phyloP scores from a whole-genome alignment of 2,329 filamentous ascomycete genomes.

The Ascochyta clinopodiicola region DNA sequence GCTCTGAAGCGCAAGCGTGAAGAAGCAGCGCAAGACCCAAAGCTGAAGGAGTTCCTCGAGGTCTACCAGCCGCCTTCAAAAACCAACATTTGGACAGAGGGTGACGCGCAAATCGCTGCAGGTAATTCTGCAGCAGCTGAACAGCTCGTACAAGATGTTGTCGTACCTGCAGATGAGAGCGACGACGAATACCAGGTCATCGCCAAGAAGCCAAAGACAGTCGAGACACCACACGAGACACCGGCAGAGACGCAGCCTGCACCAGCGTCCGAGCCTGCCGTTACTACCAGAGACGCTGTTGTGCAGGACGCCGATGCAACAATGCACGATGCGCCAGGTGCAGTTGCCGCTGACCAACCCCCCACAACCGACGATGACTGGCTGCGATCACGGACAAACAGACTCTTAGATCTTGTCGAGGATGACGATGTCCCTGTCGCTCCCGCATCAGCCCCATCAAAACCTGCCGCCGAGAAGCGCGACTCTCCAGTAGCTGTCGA shows the following conservation, averaged over 20 bases:
- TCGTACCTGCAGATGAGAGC: conserved; percentile 59
- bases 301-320: conserved; percentile 23
- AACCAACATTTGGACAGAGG: conserved; percentile 68
- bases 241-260: conserved; percentile 12
- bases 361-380: conserved; percentile 82
- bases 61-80: conserved; percentile 77
- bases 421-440: conserved; percentile 63
- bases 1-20: conserved; percentile 73
- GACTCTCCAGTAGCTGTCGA: conserved; percentile 17
- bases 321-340: conserved; percentile 24
- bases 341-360: conserved; percentile 38
- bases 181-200: conserved; percentile 78
- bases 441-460: conserved; percentile 9
- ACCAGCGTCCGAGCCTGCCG: background rate
- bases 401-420: conserved; percentile 83
- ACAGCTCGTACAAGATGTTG: conserved; percentile 29
- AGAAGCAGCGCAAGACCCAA: conserved; percentile 68
- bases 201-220: conserved; percentile 53
- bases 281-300: background rate
- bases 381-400: conserved; percentile 86
- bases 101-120: conserved; percentile 46
- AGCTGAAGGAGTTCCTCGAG: conserved; percentile 84
- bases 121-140: conserved; percentile 20
- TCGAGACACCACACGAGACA: conserved; percentile 4
- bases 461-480: conserved; percentile 21